Conservation (phyloP, 208 protist species). For the Trypanosomatidae sp. region DNA sequence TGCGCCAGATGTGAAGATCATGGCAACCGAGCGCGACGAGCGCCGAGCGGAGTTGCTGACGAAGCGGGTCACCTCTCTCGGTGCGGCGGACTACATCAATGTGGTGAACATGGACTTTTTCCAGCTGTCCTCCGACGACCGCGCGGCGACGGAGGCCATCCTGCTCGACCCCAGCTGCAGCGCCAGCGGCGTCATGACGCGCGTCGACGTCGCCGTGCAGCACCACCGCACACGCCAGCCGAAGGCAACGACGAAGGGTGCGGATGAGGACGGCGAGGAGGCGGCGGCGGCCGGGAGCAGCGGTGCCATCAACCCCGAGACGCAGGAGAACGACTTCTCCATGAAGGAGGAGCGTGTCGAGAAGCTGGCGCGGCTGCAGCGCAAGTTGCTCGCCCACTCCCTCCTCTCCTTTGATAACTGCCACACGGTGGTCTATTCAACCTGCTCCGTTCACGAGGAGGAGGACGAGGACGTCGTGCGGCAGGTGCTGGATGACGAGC, state of each 20-base stretch:
- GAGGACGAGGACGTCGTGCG: constrained; percentile 92
- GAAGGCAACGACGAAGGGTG: too few relatives aligned
- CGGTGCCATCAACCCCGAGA: constrained; percentile 37
- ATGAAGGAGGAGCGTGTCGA: constrained; percentile 69
- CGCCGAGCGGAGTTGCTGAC: constrained; percentile 64
- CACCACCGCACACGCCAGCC: constrained; percentile 25
- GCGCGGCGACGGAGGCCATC: constrained; percentile 78
- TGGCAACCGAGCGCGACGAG: constrained; percentile 86
- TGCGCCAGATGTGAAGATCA: constrained; percentile 65
- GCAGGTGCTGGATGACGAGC: constrained; percentile 69
- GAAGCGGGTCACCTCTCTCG: constrained; percentile 63
- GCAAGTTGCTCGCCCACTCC: constrained; percentile 85
- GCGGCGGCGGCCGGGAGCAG: constrained; percentile 8
- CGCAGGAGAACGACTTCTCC: constrained; percentile 45
- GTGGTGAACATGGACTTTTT: constrained; percentile 90
- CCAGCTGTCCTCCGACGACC: constrained; percentile 69
- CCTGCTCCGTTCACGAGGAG: constrained; percentile 88
- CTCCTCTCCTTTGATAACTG: constrained; percentile 88
- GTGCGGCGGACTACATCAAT: constrained; percentile 75
- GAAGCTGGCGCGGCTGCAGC: constrained; percentile 81
- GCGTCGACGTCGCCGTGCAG: constrained; percentile 79
- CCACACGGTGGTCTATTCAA: constrained; percentile 91
- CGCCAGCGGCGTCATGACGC: constrained; percentile 85
- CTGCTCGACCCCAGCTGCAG: constrained; percentile 93
- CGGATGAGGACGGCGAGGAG: constrained; percentile 1